phyloP scores from a whole-genome alignment of 2,329 filamentous ascomycete genomes.

The Penicillium glabrum region DNA sequence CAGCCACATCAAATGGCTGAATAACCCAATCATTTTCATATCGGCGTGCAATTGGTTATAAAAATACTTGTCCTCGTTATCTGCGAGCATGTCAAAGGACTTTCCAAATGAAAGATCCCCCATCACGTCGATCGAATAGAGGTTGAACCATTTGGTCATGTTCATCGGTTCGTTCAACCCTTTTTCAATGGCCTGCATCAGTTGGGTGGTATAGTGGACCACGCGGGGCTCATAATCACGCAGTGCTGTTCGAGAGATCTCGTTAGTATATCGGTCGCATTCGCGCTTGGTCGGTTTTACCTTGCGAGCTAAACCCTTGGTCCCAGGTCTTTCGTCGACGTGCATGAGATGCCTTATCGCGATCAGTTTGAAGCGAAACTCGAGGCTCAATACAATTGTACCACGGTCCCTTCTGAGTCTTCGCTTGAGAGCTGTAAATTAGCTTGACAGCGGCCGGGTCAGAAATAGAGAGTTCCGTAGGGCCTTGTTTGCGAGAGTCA shows the following conservation, averaged over 20 bases:
- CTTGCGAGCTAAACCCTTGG: conserved; percentile 30
- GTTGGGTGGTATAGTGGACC: neutral
- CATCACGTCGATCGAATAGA: conserved; percentile 34
- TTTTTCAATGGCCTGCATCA: conserved; percentile 1
- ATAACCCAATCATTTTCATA: conserved; percentile 17
- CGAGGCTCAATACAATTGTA: conserved; percentile 23
- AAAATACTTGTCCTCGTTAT: conserved; percentile 19
- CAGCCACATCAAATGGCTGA: conserved; percentile 24
- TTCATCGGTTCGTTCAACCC: conserved; percentile 9
- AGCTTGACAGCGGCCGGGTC: neutral
- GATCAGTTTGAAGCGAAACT: conserved; percentile 20
- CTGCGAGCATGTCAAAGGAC: conserved; percentile 36
- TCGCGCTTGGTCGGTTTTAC: conserved; percentile 16
- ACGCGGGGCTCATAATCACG: conserved; percentile 1
- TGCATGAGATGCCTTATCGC: conserved; percentile 20
- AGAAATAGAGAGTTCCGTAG: neutral
- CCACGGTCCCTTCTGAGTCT: conserved; percentile 23
- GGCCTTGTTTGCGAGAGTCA: neutral
- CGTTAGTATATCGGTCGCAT: too few species aligned
- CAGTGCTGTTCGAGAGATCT: neutral
- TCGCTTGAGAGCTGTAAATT: neutral
- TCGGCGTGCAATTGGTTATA: conserved; percentile 16
- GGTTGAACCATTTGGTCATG: conserved; percentile 23
- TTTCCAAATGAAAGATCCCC: conserved; percentile 39
- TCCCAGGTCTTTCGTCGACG: conserved; percentile 29